Conservation (phyloP, 2,329 filamentous ascomycete species). For the Pestalotiopsis fici region DNA sequence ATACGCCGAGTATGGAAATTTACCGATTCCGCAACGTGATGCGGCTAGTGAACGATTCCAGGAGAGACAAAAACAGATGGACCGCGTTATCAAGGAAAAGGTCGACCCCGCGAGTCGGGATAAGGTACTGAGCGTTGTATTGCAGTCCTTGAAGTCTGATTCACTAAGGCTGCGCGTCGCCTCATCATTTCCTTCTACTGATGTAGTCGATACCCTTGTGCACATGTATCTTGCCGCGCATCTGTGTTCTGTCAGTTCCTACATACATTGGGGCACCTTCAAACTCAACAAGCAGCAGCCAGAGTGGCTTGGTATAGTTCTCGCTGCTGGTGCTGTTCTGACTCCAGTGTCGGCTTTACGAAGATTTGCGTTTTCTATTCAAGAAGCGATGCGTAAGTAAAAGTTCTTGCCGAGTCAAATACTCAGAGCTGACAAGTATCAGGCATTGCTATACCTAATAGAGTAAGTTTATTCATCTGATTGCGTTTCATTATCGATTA, state of each 20-base stretch:
- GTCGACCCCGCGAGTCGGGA: conserved; percentile 55
- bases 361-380: conserved; percentile 60
- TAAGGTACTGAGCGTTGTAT: conserved; percentile 63
- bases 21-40: conserved; percentile 43
- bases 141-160: conserved; percentile 57
- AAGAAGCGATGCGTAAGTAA: conserved; percentile 49
- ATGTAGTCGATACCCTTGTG: conserved; percentile 56
- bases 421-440: background rate
- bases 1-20: conserved; percentile 44
- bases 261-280: conserved; percentile 64
- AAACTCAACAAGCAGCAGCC: conserved; percentile 55
- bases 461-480: conserved; percentile 20
- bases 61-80: conserved; percentile 35
- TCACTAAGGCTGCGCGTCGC: conserved; percentile 52
- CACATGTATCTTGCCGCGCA: conserved; percentile 62
- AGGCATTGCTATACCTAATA: conserved; percentile 32
- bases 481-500: conserved; percentile 20
- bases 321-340: conserved; percentile 60
- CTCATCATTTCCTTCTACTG: conserved; percentile 54
- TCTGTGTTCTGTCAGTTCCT: conserved; percentile 56
- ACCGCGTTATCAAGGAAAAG: conserved; percentile 43
- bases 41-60: conserved; percentile 38
- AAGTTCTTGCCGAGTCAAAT: background rate
- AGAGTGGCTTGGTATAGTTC: conserved; percentile 61
- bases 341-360: conserved; percentile 59